Evolutionary conservation across 306 rosid genomes (phyloP), one percentile per base, ranked within the genome.

Genomic region (Dalbergia oliveri): DNA sequence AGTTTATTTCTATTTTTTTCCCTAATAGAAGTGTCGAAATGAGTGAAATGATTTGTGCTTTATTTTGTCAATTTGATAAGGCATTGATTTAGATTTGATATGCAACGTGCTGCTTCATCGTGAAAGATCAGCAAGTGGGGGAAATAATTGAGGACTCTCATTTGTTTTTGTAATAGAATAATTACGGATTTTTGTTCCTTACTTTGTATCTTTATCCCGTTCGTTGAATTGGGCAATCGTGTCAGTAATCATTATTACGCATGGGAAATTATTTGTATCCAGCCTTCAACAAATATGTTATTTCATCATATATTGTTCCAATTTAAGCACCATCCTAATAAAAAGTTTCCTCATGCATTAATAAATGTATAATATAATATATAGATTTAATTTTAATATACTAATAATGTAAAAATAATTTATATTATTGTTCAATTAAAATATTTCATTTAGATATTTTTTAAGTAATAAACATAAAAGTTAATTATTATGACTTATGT

Each of bases 61-160:
- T 44, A 33, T 10, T 57, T 68, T 67, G 69, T 47, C 51, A 34
- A 50, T 49, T 63, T 16, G 54, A 76, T 50, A 76, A 50, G 72
- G 64, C 34, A 35, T 50, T 50, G 73, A 76, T 76, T 63, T 64
- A 4, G 73, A 69, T 79, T 61, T 79, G 66, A 81, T 56, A 81
- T 67, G 45, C 35, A 73, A 47, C 45, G 77, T 67, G 69, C 57
- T 45, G 18, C 65, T 51, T 68, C 39, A 39, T 39, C 12, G 19
- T 0, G 2, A 39, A 77, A 53, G 9, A 56, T 9, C 56, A 45
- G 47, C 72, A 57, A 72, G 83, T 78, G 72, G 83, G 72, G 11
- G 3, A 70, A 79, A 83, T 79, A 66, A 79, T 73, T 60, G 35
- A 62, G 58, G 50, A 61, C 72, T 35, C 72, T 70, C 54, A 11